Percentiles rank a stretch among this genome's conserved stretches.
Conservation (phyloP, 2,329 filamentous ascomycete species). For the Cordyceps pruinosa region DNA sequence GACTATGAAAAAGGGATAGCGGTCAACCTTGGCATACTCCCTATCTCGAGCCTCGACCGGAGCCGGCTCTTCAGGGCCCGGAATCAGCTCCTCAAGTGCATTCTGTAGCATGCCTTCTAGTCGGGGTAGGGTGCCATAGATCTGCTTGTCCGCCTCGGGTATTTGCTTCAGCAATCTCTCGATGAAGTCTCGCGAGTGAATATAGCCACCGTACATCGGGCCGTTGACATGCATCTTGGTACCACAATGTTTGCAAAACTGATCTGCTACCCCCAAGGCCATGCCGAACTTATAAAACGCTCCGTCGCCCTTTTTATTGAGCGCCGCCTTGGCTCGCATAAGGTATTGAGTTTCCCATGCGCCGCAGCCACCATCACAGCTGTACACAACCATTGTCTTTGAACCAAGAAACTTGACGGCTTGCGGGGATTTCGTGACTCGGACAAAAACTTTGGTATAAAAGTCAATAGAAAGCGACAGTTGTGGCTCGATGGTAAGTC, state of each 20-base stretch:
- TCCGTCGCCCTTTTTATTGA: constrained; percentile 63
- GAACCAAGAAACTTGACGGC: constrained; percentile 86
- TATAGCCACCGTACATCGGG: constrained; percentile 88
- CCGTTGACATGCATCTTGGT: constrained; percentile 81
- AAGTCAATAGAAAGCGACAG: constrained; percentile 94
- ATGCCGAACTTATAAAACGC: constrained; percentile 74
- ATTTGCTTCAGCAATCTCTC: constrained; percentile 68
- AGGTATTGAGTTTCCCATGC: constrained; percentile 80
- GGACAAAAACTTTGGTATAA: constrained; percentile 84
- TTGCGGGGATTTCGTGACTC: constrained; percentile 69
- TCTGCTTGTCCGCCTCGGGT: constrained; percentile 55
- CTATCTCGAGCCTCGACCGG: constrained; percentile 33
- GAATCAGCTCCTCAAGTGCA: constrained; percentile 66
- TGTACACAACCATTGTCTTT: constrained; percentile 90
- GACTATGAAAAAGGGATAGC: constrained; percentile 79
- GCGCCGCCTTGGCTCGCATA: constrained; percentile 57
- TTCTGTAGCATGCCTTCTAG: constrained; percentile 89
- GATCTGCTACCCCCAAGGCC: constrained; percentile 60
- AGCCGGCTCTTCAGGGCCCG: constrained; percentile 29
- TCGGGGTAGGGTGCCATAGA: constrained; percentile 73
- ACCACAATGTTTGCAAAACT: constrained; percentile 74
- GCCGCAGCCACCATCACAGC: constrained; percentile 86
- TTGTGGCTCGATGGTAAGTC: constrained; percentile 80
- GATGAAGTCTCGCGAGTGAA: constrained; percentile 82
- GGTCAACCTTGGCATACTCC: constrained; percentile 60